Base-by-base conservation (phyloP, 176 grass and related monocot genomes). In the Carex pumila region DNA sequence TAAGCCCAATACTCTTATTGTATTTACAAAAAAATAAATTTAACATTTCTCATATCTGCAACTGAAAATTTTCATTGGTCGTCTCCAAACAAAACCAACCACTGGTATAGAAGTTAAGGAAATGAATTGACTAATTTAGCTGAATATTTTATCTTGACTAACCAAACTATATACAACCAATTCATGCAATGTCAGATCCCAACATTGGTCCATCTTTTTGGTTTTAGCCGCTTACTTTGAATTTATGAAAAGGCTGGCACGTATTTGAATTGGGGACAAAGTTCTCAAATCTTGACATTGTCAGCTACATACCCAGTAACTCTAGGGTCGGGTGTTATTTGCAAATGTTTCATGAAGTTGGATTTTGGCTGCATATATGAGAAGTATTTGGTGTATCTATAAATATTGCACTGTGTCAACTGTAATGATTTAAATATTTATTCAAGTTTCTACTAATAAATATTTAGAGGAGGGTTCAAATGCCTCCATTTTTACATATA, bases 61-160 rank as follows among this genome's bases (percentile, higher is more conserved):
- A 54, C 30, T 18, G 17, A 19, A 58, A 59, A 6, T 32, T 39
- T 11, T 32, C 25, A 17, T 45, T 82, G 53, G 59, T 55, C 15
- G 56, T 76, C 21, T 55, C 21, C 22, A 76, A 31, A 76, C 10
- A 31, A 25, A 29, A 76, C 34, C 66, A 70, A 8, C 66, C 66
- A 70, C 14, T n/a, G 71, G 72, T 55, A 56, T 32, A 29, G 21
- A 31, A 54, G 11, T 76, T 76, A 0, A 22, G 21, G n/a, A 34
- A 66, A 66, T 80, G 74, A 61, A 19, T 80, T 80, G n/a, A 60
- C 15, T 80, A 52, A 39, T 80, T 55, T 65, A 66, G 39, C 14
- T 37, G 6, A 34, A 47, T n/a, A 50, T 47, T 21, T 18, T 45
- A 36, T 67, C 47, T 53, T 54, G 71, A 52, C 19, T 13, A 75